Evolutionary conservation across 495 filamentous ascomycete genomes (phyloP).

Genomic region (Apiosordaria backusii): DNA sequence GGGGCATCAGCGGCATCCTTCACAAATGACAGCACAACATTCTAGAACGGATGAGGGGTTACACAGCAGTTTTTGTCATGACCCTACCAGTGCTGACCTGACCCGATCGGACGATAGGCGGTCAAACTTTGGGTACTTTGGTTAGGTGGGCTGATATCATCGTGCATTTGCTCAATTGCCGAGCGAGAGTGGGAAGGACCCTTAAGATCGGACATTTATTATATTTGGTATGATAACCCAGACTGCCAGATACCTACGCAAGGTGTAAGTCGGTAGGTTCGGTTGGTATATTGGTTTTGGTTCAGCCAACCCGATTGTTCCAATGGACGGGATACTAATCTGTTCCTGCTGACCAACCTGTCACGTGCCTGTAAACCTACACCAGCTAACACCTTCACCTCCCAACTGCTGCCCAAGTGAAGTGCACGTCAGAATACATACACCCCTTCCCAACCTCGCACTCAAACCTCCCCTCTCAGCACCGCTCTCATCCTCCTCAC

Average conservation of each 20-base stretch:
- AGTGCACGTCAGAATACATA: no score
- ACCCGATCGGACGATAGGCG: not conserved
- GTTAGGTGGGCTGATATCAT: not conserved
- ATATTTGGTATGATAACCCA: not conserved
- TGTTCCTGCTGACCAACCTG: no score
- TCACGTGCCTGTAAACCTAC: no score
- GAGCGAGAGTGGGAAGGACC: not conserved
- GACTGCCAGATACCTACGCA: not conserved
- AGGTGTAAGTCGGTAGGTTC: not conserved
- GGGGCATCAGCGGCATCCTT: no score
- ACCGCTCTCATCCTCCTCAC: slow-evolving; percentile 42
- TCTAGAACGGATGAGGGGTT: not conserved
- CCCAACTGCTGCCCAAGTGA: no score
- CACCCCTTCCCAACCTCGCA: no score
- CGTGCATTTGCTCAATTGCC: not conserved
- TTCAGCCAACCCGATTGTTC: not conserved
- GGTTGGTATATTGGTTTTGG: not conserved
- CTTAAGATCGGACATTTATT: not conserved
- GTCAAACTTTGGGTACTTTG: no score
- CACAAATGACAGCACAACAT: no score
- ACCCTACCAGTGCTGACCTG: no score
- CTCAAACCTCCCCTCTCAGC: slow-evolving; percentile 24
- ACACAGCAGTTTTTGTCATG: not conserved
- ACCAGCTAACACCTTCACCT: no score
- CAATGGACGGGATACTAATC: not conserved